A percentile compares a stretch with the other conserved stretches of the same genome.
phyloP scores from a whole-genome alignment of 164 flowering plant species.

The Santalum album region DNA sequence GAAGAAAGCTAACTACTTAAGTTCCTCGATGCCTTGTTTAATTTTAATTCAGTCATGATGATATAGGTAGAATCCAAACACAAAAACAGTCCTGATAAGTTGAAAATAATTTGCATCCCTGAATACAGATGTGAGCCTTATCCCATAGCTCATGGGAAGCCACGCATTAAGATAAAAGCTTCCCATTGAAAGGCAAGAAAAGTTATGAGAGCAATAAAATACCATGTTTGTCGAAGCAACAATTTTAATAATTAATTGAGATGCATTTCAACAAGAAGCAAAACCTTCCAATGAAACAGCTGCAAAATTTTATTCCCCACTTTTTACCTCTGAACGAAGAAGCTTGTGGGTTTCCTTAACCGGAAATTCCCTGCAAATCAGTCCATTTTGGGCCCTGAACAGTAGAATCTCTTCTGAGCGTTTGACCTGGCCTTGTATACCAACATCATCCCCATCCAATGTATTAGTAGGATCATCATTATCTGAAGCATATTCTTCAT shows the following conservation, averaged over 20 bases:
- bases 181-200: too few species aligned
- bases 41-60: too few species aligned
- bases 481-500: slow-evolving; percentile 26
- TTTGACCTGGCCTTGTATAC: slow-evolving; percentile 28
- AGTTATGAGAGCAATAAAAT: background rate
- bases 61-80: too few species aligned
- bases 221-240: background rate
- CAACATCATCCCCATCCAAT: slow-evolving; percentile 34
- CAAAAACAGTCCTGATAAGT: too few species aligned
- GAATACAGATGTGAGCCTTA: too few species aligned
- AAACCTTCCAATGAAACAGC: background rate
- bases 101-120: too few species aligned
- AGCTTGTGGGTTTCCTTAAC: slow-evolving; percentile 71
- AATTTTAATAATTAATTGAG: background rate
- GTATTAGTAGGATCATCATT: slow-evolving; percentile 37
- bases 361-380: slow-evolving; percentile 74
- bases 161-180: too few species aligned
- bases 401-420: slow-evolving; percentile 63
- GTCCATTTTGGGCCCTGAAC: slow-evolving; percentile 46
- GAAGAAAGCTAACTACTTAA: too few species aligned
- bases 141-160: too few species aligned
- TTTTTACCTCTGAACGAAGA: slow-evolving; percentile 67
- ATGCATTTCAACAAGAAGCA: background rate
- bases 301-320: background rate
- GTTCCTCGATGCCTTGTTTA: too few species aligned